Evolutionary conservation across 2,329 filamentous ascomycete species (phyloP).

Genomic region (Ceratocystis alfenasii): DNA sequence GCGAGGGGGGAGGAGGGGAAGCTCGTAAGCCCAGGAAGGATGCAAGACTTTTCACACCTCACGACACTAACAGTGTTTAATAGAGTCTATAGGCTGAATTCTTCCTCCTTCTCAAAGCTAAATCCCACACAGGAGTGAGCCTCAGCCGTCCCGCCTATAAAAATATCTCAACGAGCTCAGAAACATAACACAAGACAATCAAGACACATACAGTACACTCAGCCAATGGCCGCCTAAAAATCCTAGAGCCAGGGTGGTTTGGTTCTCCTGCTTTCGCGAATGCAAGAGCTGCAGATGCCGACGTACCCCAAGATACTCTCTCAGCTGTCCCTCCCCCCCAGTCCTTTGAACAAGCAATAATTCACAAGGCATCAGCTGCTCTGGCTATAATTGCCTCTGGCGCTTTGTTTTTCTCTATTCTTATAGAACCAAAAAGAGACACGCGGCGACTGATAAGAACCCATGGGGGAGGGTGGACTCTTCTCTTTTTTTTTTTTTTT

Average conservation of each 20-base stretch:
- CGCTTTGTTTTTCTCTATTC: background rate
- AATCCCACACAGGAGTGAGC: too few relatives aligned
- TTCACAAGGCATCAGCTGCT: background rate
- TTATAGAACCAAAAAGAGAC: too few relatives aligned
- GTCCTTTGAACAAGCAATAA: background rate
- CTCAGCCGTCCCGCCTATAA: too few relatives aligned
- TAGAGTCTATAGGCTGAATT: too few relatives aligned
- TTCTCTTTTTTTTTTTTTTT: too few relatives aligned
- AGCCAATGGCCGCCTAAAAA: constrained; percentile 1
- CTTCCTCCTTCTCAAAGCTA: too few relatives aligned
- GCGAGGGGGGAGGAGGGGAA: background rate
- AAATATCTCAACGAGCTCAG: background rate
- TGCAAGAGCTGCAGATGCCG: constrained; percentile 8
- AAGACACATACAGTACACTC: background rate
- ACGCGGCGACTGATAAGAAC: too few relatives aligned
- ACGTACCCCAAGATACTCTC: background rate
- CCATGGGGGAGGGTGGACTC: too few relatives aligned
- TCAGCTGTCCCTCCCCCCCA: background rate
- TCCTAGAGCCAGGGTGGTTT: background rate
- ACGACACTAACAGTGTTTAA: too few relatives aligned
- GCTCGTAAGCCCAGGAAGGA: background rate
- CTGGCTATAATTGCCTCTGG: background rate
- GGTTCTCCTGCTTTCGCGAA: constrained; percentile 17
- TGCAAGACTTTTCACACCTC: too few relatives aligned
- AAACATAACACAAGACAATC: background rate